phyloP scores from a whole-genome alignment of 257 asterid genomes.

The Solanum tarijense region DNA sequence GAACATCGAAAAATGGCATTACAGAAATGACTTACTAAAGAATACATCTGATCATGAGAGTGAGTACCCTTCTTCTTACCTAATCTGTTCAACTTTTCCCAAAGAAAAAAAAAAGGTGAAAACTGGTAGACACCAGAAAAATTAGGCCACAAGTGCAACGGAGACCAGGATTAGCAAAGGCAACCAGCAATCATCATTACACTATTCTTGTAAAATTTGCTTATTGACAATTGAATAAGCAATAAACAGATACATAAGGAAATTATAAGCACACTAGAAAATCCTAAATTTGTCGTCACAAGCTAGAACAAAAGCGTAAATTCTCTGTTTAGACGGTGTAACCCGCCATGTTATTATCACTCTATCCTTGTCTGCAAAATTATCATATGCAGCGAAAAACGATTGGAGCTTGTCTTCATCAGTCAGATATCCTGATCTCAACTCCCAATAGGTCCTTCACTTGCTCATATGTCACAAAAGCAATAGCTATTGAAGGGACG shows the following conservation, averaged over 20 bases:
- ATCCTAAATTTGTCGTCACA: background rate
- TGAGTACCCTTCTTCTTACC: background rate
- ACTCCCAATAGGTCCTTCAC: slow-evolving; percentile 80
- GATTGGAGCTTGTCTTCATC: slow-evolving; percentile 20
- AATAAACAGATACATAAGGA: background rate
- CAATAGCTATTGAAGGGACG: slow-evolving; percentile 86
- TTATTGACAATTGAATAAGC: background rate
- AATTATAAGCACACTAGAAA: background rate
- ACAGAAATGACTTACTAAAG: background rate
- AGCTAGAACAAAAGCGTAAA: background rate
- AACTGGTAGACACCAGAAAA: background rate
- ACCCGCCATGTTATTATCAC: background rate
- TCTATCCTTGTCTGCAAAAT: slow-evolving; percentile 36
- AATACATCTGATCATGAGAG: background rate
- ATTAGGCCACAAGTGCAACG: background rate
- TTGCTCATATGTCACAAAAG: slow-evolving; percentile 90
- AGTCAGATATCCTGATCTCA: slow-evolving; percentile 79
- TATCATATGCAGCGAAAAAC: slow-evolving; percentile 13
- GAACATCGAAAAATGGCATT: background rate
- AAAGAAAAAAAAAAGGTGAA: background rate
- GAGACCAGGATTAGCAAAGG: background rate
- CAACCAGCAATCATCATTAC: background rate
- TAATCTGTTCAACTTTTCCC: background rate
- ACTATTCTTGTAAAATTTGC: background rate
- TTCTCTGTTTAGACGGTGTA: background rate